phyloP scores from a whole-genome alignment of 139 green algal genomes.

The Chlorella sorokiniana region DNA sequence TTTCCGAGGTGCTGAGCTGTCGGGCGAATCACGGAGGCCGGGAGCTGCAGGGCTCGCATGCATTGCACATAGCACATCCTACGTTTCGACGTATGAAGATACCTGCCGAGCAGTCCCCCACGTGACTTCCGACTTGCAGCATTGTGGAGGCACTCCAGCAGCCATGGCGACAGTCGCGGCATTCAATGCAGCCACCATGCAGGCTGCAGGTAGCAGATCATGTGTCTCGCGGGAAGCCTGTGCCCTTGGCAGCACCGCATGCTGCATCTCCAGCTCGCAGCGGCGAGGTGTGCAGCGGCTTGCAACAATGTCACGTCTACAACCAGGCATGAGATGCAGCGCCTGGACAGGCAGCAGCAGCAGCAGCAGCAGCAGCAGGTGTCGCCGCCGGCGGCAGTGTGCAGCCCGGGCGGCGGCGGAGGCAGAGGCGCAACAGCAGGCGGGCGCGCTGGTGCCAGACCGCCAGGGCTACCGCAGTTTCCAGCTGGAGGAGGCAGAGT shows the following conservation, averaged over 20 bases:
- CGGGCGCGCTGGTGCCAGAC: background rate
- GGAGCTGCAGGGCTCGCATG: no score
- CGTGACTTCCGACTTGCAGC: background rate
- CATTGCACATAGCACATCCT: no score
- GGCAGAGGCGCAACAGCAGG: background rate
- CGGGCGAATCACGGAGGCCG: no score
- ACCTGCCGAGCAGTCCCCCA: background rate
- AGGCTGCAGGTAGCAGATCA: background rate
- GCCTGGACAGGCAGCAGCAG: background rate
- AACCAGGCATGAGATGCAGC: background rate
- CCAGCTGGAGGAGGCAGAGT: constrained; percentile 19
- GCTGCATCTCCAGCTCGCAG: background rate
- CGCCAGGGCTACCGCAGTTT: constrained; percentile 28
- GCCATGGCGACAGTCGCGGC: background rate
- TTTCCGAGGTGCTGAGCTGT: no score
- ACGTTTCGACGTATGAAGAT: no score
- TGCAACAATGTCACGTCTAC: background rate
- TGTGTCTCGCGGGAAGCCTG: background rate
- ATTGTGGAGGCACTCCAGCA: background rate
- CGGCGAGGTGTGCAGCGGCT: background rate
- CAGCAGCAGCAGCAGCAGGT: background rate
- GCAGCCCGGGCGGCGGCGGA: background rate
- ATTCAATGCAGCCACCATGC: background rate
- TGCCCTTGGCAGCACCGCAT: background rate
- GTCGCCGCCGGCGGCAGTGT: background rate